A percentile compares a stretch with the other conserved stretches of the same genome.
phyloP scores from a whole-genome alignment of 2,329 filamentous ascomycete species.

The Thielaviopsis populi region DNA sequence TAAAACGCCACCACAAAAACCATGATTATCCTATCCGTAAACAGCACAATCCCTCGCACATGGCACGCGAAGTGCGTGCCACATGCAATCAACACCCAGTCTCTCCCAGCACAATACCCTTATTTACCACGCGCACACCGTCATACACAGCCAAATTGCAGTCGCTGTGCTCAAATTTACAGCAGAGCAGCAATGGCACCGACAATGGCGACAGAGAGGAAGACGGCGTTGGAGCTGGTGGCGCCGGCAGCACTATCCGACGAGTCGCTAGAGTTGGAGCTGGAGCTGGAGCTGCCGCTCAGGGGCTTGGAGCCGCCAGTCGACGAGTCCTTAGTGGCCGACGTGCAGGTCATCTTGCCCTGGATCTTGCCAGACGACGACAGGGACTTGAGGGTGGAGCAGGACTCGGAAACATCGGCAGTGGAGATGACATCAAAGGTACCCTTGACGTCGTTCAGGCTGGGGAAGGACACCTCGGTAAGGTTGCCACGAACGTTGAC shows the following conservation, averaged over 20 bases:
- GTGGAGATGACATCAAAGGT: constrained; percentile 56
- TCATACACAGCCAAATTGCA: background rate
- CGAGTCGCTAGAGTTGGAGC: constrained; percentile 22
- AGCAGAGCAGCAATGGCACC: constrained; percentile 37
- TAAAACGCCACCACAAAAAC: constrained; percentile 14
- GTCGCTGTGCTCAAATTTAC: constrained; percentile 25
- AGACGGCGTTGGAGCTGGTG: constrained; percentile 31
- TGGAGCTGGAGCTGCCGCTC: constrained; percentile 19
- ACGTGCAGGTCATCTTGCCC: constrained; percentile 35
- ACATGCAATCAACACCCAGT: constrained; percentile 1
- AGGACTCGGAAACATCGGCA: constrained; percentile 40
- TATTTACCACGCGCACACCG: background rate
- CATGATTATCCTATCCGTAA: constrained; percentile 11
- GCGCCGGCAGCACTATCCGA: constrained; percentile 27
- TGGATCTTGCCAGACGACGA: constrained; percentile 28
- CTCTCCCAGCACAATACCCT: background rate
- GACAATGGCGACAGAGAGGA: constrained; percentile 33
- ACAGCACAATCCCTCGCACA: constrained; percentile 1
- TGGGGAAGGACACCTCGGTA: constrained; percentile 55
- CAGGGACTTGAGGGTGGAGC: constrained; percentile 38
- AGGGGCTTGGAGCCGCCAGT: constrained; percentile 25
- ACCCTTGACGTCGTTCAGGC: constrained; percentile 52
- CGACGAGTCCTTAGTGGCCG: constrained; percentile 38
- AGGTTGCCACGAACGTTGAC: constrained; percentile 78
- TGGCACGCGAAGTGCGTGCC: background rate